phyloP scores from a whole-genome alignment of 176 grass and related monocot genomes.

The Musa itinerans region DNA sequence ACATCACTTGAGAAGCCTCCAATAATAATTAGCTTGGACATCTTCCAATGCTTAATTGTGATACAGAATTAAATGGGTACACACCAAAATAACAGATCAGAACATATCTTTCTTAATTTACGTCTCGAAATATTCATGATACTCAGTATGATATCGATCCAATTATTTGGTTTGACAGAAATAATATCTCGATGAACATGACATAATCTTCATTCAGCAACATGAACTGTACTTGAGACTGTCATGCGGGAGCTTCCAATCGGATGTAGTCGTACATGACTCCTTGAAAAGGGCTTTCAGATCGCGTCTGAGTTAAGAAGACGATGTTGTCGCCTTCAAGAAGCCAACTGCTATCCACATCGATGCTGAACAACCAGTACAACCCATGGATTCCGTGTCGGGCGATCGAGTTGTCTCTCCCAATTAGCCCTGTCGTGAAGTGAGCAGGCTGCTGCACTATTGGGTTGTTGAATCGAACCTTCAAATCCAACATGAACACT shows the following conservation, averaged over 20 bases:
- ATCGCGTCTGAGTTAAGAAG: slow-evolving; percentile 26
- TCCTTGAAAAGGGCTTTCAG: slow-evolving; percentile 10
- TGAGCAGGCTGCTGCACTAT: neutral
- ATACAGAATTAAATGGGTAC: no score
- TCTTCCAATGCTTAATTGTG: no score
- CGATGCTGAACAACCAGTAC: slow-evolving; percentile 39
- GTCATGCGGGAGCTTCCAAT: slow-evolving; percentile 12
- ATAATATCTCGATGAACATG: no score
- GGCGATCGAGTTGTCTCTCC: slow-evolving; percentile 51
- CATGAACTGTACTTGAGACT: no score
- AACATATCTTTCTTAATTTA: no score
- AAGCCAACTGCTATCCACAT: slow-evolving; percentile 22
- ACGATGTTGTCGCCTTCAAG: slow-evolving; percentile 34
- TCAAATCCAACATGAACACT: neutral
- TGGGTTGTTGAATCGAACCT: slow-evolving; percentile 27
- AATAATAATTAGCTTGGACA: no score
- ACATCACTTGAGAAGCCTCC: no score
- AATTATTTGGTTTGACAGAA: no score
- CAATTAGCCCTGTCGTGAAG: slow-evolving; percentile 31
- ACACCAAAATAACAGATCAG: no score
- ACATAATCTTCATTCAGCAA: no score
- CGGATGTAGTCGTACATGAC: slow-evolving; percentile 58
- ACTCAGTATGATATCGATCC: no score
- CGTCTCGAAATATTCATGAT: no score
- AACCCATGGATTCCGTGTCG: slow-evolving; percentile 36